A percentile compares a stretch with the other conserved stretches of the same genome.
These are phyloP conservation scores for Eimeria brunetti DNA, from an alignment of 169 alveolate genomes.

Conservation along the genomic window DNA sequence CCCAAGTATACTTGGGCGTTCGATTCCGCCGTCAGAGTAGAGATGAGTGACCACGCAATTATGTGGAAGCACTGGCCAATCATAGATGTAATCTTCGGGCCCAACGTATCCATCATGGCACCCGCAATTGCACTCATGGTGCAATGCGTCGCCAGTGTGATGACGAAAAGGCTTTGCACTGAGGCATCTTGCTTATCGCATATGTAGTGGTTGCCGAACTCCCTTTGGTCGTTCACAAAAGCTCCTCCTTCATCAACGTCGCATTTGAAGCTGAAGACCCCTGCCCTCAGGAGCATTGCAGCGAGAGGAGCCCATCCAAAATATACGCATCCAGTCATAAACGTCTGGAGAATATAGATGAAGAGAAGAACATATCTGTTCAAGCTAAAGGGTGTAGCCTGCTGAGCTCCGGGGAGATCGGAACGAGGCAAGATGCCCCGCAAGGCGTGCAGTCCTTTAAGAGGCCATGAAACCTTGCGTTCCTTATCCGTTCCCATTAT, in stretches of 20 bases:
- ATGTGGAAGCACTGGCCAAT: constrained; percentile 84
- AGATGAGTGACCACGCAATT: constrained; percentile 83
- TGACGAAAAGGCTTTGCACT: constrained; percentile 84
- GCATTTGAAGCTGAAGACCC: constrained; percentile 31
- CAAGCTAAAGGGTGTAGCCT: constrained; percentile 74
- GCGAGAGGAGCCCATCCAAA: constrained; percentile 78
- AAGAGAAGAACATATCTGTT: constrained; percentile 74
- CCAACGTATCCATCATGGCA: constrained; percentile 82
- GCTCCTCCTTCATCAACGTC: not conserved
- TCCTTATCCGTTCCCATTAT: constrained; percentile 14
- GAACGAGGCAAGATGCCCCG: constrained; percentile 68
- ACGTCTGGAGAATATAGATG: constrained; percentile 35
- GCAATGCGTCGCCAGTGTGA: constrained; percentile 82
- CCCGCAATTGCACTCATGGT: constrained; percentile 86
- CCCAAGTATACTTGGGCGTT: not conserved
- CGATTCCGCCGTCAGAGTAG: constrained; percentile 40
- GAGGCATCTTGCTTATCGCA: constrained; percentile 85
- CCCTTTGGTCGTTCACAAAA: constrained; percentile 27
- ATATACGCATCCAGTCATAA: constrained; percentile 70
- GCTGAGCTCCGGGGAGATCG: constrained; percentile 75
- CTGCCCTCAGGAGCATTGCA: constrained; percentile 60
- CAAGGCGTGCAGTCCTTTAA: constrained; percentile 21
- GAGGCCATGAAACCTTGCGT: not conserved
- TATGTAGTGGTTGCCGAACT: constrained; percentile 49
- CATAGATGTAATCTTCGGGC: constrained; percentile 83